A percentile compares a stretch with the other conserved stretches of the same genome.
These are phyloP conservation scores for Penicillium griseofulvum DNA, from an alignment of 2,329 filamentous ascomycete species.

Conservation along the genomic window DNA sequence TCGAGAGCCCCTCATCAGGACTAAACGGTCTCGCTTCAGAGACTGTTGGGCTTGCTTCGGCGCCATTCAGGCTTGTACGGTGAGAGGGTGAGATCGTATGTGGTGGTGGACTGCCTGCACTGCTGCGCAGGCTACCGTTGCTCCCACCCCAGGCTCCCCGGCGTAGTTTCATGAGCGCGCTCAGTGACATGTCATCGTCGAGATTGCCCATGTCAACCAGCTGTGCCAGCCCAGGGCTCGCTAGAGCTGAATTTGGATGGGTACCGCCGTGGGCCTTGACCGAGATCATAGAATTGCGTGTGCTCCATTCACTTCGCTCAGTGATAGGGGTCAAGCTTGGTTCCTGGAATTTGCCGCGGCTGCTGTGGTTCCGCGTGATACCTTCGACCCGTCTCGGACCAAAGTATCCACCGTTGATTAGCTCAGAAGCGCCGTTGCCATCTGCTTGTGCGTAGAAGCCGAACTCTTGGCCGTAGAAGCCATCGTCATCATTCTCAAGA, in stretches of 20 bases:
- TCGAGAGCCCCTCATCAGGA: slow-evolving; percentile 13
- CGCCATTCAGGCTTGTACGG: slow-evolving; percentile 35
- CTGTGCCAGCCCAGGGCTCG: slow-evolving; percentile 74
- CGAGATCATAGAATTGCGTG: slow-evolving; percentile 85
- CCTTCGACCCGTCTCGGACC: slow-evolving; percentile 67
- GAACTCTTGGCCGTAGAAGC: slow-evolving; percentile 94
- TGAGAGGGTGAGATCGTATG: slow-evolving; percentile 34
- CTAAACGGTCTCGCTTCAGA: slow-evolving; percentile 12
- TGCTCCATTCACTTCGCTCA: slow-evolving; percentile 92
- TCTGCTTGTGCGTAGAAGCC: slow-evolving; percentile 75
- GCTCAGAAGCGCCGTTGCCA: slow-evolving; percentile 54
- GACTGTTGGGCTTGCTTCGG: slow-evolving; percentile 32
- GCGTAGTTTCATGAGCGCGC: slow-evolving; percentile 68
- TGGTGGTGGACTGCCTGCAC: slow-evolving; percentile 44
- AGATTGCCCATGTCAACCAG: slow-evolving; percentile 61
- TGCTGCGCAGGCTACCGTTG: slow-evolving; percentile 66
- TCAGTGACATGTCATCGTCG: slow-evolving; percentile 70
- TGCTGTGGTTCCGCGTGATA: slow-evolving; percentile 66
- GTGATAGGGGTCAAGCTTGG: slow-evolving; percentile 95
- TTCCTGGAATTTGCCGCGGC: slow-evolving; percentile 71
- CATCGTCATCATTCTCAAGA: slow-evolving; percentile 85
- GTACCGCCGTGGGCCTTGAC: slow-evolving; percentile 55
- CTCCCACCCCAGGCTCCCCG: slow-evolving; percentile 79
- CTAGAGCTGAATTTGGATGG: slow-evolving; percentile 52
- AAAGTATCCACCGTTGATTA: slow-evolving; percentile 84